Percentiles rank a stretch among this genome's conserved stretches.
Conservation (phyloP, 1,139 yeast species). For the Suhomyces bokatorum region DNA sequence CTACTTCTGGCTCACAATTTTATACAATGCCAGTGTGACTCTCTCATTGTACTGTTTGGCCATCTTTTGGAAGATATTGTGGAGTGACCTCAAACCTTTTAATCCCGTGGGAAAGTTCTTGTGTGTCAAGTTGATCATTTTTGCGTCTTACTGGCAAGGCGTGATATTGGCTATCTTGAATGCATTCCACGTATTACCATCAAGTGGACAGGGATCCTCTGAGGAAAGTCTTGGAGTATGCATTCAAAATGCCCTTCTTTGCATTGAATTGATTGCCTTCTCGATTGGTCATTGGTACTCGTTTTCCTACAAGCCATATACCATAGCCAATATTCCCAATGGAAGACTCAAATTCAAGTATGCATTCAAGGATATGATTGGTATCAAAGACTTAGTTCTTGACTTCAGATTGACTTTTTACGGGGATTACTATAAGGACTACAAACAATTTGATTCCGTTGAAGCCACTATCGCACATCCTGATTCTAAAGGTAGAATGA, state of each 20-base stretch:
- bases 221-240: constrained; percentile 48
- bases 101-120: constrained; percentile 90
- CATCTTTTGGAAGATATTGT: constrained; percentile 86
- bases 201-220: constrained; percentile 8
- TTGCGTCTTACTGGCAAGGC: constrained; percentile 98
- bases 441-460: constrained; percentile 78
- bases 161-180: constrained; percentile 63
- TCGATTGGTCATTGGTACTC: constrained; percentile 88
- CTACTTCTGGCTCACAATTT: constrained; percentile 65
- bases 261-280: constrained; percentile 83
- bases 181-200: constrained; percentile 49
- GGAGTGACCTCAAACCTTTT: constrained; percentile 73
- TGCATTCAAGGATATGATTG: constrained; percentile 78
- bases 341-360: constrained; percentile 60
- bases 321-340: constrained; percentile 59
- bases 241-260: constrained; percentile 77
- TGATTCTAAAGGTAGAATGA: constrained; percentile 61
- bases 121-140: constrained; percentile 88
- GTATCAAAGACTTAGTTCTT: constrained; percentile 67
- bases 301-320: constrained; percentile 75
- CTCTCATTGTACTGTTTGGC: constrained; percentile 83
- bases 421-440: constrained; percentile 74
- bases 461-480: constrained; percentile 73
- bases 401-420: constrained; percentile 70
- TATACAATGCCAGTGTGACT: constrained; percentile 80